Percentiles rank a stretch among this genome's conserved stretches.
Evolutionary conservation across 1,284 basidiomycete genomes (phyloP).

Genomic region (Apiotrichum siamense): DNA sequence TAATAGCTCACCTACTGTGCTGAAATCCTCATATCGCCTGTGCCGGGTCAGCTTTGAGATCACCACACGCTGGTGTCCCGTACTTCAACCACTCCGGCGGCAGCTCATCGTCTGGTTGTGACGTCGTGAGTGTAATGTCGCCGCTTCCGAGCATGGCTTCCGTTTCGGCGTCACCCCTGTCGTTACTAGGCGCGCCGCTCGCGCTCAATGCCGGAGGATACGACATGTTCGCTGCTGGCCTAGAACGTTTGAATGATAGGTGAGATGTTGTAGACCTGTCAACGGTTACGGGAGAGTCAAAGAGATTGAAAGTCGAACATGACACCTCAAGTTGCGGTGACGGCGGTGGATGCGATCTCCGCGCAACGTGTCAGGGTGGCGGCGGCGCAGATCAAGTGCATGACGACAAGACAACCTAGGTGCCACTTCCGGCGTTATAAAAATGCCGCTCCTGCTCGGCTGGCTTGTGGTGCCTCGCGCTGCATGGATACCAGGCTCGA

Average conservation of each 20-base stretch:
- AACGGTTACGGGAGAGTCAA: no score
- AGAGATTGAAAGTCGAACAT: no score
- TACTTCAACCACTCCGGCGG: slow-evolving; percentile 50
- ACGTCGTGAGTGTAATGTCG: neutral
- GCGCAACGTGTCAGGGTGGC: no score
- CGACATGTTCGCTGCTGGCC: slow-evolving; percentile 14
- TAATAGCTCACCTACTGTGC: slow-evolving; percentile 59
- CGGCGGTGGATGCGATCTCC: no score
- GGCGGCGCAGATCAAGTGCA: no score
- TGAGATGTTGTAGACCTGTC: neutral
- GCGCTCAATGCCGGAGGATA: slow-evolving; percentile 18
- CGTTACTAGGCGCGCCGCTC: neutral
- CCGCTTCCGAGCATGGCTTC: neutral
- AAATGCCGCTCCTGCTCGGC: no score
- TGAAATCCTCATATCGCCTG: slow-evolving; percentile 63
- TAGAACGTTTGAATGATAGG: neutral
- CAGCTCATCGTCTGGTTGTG: slow-evolving; percentile 31
- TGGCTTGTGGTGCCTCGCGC: no score
- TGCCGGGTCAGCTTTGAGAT: neutral
- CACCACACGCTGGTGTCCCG: neutral
- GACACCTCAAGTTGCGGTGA: no score
- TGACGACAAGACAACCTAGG: no score
- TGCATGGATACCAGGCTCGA: no score
- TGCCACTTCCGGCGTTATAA: no score
- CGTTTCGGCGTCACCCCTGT: neutral